phyloP scores from a whole-genome alignment of 192 early-diverging fungal genomes.

The Diversispora eburnea region DNA sequence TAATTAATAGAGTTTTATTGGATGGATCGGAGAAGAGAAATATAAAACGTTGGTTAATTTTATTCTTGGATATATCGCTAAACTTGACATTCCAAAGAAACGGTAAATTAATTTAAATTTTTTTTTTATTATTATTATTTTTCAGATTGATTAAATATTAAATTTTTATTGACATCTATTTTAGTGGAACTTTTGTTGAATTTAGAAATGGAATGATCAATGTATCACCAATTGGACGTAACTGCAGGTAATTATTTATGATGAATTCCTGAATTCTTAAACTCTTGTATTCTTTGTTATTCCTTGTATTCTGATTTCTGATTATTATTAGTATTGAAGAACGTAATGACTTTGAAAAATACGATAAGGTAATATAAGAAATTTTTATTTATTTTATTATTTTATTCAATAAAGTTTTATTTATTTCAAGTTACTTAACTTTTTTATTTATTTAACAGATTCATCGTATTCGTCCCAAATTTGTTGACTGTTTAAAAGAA shows the following conservation, averaged over 20 bases:
- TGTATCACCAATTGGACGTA: conserved; percentile 94
- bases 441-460: conserved; percentile 20
- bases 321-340: conserved; percentile 59
- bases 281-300: too few species aligned
- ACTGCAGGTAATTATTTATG: conserved; percentile 66
- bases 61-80: conserved; percentile 89
- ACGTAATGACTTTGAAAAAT: conserved; percentile 88
- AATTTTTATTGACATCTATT: background rate
- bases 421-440: conserved; percentile 6
- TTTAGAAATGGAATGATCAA: conserved; percentile 99
- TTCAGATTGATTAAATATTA: too few species aligned
- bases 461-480: conserved; percentile 79
- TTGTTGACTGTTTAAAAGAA: conserved; percentile 76
- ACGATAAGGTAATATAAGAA: conserved; percentile 61
- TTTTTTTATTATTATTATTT: too few species aligned
- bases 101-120: conserved; percentile 50
- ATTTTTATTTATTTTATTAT: background rate
- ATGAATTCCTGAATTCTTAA: conserved; percentile 21
- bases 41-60: conserved; percentile 93
- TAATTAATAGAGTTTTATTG: conserved; percentile 77
- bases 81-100: conserved; percentile 91
- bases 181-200: conserved; percentile 93
- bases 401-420: background rate
- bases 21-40: conserved; percentile 86
- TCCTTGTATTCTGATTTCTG: background rate